A percentile compares a stretch with the other conserved stretches of the same genome.
Conservation (phyloP, 2,329 filamentous ascomycete genomes). For the Fusarium sp. region DNA sequence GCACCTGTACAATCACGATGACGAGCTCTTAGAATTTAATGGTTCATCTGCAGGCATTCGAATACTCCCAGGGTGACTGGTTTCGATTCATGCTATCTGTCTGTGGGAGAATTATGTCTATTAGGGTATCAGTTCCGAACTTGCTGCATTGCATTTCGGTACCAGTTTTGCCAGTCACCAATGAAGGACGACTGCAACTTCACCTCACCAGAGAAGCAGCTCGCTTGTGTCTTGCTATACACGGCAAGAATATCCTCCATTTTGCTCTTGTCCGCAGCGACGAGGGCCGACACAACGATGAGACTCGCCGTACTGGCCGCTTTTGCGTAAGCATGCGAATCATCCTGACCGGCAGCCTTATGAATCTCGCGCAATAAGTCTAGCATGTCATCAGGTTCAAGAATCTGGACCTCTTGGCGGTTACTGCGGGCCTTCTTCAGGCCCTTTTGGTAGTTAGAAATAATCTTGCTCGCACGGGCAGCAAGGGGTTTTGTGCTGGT, state of each 20-base stretch:
- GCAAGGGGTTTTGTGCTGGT: conserved; percentile 80
- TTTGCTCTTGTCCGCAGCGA: conserved; percentile 61
- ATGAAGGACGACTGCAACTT: conserved; percentile 74
- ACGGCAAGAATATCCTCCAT: conserved; percentile 67
- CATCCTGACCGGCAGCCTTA: conserved; percentile 68
- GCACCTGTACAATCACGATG: conserved; percentile 51
- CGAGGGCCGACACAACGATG: conserved; percentile 71
- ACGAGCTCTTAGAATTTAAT: conserved; percentile 50
- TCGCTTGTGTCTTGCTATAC: conserved; percentile 69
- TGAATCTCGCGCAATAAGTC: conserved; percentile 74
- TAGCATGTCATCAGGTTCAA: conserved; percentile 61
- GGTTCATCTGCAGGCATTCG: conserved; percentile 42
- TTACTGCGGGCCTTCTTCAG: conserved; percentile 64
- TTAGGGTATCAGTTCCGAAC: conserved; percentile 38
- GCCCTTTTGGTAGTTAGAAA: conserved; percentile 76
- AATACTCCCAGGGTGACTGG: conserved; percentile 4
- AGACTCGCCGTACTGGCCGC: conserved; percentile 79
- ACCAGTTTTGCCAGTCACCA: conserved; percentile 80
- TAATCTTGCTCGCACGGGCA: conserved; percentile 75
- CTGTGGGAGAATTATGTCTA: conserved; percentile 1
- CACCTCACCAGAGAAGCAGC: conserved; percentile 67
- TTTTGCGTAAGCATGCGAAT: conserved; percentile 76
- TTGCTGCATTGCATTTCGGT: conserved; percentile 59
- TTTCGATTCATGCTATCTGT: conserved; percentile 17
- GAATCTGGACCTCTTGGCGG: conserved; percentile 50